Evolutionary conservation across 495 filamentous ascomycete species (phyloP), one percentile per base, ranked within the genome.

Genomic region (Aspergillus hancockii): DNA sequence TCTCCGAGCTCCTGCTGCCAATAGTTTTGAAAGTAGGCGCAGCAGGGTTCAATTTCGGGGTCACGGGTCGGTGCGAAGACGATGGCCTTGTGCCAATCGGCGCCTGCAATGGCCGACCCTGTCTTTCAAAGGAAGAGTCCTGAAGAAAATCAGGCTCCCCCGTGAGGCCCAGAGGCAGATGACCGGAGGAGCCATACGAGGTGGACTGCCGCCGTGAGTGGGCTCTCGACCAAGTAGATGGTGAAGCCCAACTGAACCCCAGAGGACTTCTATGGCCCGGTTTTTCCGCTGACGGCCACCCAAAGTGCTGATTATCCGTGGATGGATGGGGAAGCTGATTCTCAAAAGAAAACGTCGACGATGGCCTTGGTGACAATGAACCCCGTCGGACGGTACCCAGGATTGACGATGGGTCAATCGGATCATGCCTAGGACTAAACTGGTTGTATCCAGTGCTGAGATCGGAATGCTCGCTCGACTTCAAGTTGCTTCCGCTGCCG

Each of bases 311-410:
- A 28, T 87, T 90, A 47, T 94, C 91, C 9, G 87, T 91, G 3
- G 91, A 93, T 0, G 91, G 91, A 57, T 90, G 83, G 1, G 90
- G 88, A 47, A 93, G 79, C 40, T 75, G 67, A 38, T 83, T 82
- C 52, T 94, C 91, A 52, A 87, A 86, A 0, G 90, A 93, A 8
- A 90, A 87, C 28, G 89, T 90, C 14, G 91, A 93, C 2, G 87
- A 83, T 23, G 91, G 90, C 25, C 91, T 79, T 3, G 90, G 88
- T 36, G 89, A 91, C 52, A 88, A 78, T 14, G 87, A 82, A 49
- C 87, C 84, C 18, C 87, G 78, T 54, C 75, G 69, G 66, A 79
- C 68, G 22, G 84, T 79, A 28, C 85, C 81, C 16, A 82, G 72
- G 23, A 82, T 74, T 18, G 76, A 76, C 9, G 77, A 71, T 6